Evolutionary conservation across 2,329 filamentous ascomycete species (phyloP), one percentile per base, ranked within the genome.

Genomic region (Ramichloridium luteum): DNA sequence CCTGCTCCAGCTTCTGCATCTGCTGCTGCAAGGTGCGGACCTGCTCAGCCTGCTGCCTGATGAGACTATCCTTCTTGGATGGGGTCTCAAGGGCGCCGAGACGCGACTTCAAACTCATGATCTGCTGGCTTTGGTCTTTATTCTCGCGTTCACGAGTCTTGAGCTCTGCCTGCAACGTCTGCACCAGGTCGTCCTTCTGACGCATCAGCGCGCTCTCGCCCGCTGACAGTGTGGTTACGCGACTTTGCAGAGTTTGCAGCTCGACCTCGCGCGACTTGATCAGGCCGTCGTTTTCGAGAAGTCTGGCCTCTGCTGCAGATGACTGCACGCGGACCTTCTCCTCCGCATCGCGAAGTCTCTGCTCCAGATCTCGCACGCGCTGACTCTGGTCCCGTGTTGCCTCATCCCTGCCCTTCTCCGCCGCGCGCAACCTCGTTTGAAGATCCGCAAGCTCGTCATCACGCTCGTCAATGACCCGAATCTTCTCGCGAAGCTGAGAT

Each of bases 401-500:
- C 14, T 53, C 46, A 29, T 49, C 47, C 26, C 48, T 41, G 6
- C 38, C 40, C 23, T 32, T 37, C 30, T 53, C 50, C 4, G 44
- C 46, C 4, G 44, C 37, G 5, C 50, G 44, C 11, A 55, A 36
- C 11, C 45, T 35, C 31, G 48, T 46, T 34, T 53, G 47, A n/a
- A 57, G 40, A 29, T 54, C 46, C 3, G 37, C 42, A 9, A 85
- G 61, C 44, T 83, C 75, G 39, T 86, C 80, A 30, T 90, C 80
- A 13, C 74, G 74, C 40, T 84, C 73, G 29, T 79, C 75, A 22
- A 92, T 68, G 2, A 73, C 53, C 3, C 76, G 72, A 35, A 88
- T 78, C 50, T 84, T 88, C 40, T 83, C 77, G 25, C 80, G 72
- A 9, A 88, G 53, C 6, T 83, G 76, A 4, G 74, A 72, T 54